Percentiles rank a stretch among this genome's conserved stretches.
Evolutionary conservation across 768 basidiomycete genomes (phyloP).

Genomic region (Suillus americanus): DNA sequence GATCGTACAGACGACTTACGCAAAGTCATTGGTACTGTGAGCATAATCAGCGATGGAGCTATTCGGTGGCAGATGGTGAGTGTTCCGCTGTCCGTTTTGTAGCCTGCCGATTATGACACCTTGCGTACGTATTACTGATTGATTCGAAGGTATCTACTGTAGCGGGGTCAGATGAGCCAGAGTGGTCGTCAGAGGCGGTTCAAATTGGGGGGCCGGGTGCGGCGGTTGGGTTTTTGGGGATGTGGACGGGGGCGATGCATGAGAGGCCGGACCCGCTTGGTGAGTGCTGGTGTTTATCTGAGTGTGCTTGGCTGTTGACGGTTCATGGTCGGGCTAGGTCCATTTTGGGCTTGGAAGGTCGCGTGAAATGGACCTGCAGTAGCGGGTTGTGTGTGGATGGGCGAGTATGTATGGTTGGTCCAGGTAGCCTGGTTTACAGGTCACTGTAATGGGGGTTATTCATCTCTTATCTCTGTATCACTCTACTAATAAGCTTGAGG

Average conservation of each 20-base stretch:
- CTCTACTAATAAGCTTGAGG: not conserved
- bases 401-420: not conserved
- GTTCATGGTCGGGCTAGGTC: slow-evolving; percentile 26
- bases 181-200: slow-evolving; percentile 57
- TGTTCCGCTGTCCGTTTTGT: slow-evolving; percentile 2
- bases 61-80: slow-evolving; percentile 54
- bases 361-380: slow-evolving; percentile 17
- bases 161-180: slow-evolving; percentile 31
- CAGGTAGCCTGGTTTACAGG: not conserved
- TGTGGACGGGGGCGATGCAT: slow-evolving; percentile 56
- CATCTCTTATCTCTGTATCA: not conserved
- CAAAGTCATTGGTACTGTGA: slow-evolving; percentile 41
- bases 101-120: not conserved
- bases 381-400: not conserved
- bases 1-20: slow-evolving; percentile 34
- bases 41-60: slow-evolving; percentile 48
- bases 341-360: slow-evolving; percentile 45
- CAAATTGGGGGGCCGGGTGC: slow-evolving; percentile 57
- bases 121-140: not conserved
- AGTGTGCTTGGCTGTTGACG: not conserved
- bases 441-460: not conserved
- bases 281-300: slow-evolving; percentile 15
- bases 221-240: slow-evolving; percentile 50
- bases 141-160: slow-evolving; percentile 32
- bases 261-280: slow-evolving; percentile 44